Evolutionary conservation across 75 land plant genomes (phyloP), one percentile per base, ranked within the genome.

Genomic region (Selaginella moellendorffii): DNA sequence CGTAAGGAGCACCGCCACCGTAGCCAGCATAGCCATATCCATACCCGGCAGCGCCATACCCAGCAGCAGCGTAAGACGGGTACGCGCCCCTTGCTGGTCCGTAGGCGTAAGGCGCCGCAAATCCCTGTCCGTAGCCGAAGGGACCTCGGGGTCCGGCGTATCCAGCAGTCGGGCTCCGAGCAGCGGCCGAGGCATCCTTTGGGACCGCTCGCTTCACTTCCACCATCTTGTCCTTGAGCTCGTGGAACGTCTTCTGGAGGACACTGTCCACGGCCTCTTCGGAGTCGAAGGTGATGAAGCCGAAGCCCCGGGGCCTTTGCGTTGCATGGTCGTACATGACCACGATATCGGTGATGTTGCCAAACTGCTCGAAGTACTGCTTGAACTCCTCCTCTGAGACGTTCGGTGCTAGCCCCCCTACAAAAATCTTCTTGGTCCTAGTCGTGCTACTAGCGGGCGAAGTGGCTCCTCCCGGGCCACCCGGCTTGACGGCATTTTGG

Each of bases 161-260:
- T 8, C 8, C 59, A 25, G 25, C 24, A 56, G 19, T 2, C 21
- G 25, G 25, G 5, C 59, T 24, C 21, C 59, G 2, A 21, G 25
- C 5, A 21, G 59, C 5, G n/a, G 59, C 2, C 24, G 59, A 56
- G 24, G 25, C 59, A 56, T 56, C 59, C 19, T 56, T 56, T 9
- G 59, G 59, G n/a, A 56, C 59, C 5, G 59, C 59, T 9, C 59
- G 19, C 19, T 56, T 56, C 8, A 56, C 59, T n/a, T 56, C 59
- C 59, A 56, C 59, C 24, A 56, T 19, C 24, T 56, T 56, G 17
- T 56, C 59, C 59, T 56, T 56, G n/a, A 56, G 59, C 59, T 56
- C 59, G 24, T 56, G 59, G 24, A 56, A 56, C 5, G 19, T 56
- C 59, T 56, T 56, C 24, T 56, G 59, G 2, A 56, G 21, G 9